Conservation (phyloP, 2,329 filamentous ascomycete genomes). For the Chaetomiaceae sp. region DNA sequence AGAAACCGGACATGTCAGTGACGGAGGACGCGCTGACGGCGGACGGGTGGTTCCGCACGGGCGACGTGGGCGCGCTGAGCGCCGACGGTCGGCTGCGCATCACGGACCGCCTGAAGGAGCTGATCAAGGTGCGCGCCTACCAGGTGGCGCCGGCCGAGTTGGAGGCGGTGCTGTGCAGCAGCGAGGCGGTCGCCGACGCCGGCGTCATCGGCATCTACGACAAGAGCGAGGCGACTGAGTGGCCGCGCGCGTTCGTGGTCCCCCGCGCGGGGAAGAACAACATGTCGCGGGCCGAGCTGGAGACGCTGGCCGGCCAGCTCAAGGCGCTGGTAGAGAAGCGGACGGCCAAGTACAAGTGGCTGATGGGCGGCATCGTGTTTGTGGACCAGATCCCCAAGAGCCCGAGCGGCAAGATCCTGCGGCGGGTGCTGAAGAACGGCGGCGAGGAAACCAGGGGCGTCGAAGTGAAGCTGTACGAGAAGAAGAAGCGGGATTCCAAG, state of each 20-base stretch:
- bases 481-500: constrained; percentile 45
- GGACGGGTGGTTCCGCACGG: constrained; percentile 66
- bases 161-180: constrained; percentile 32
- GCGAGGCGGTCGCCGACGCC: constrained; percentile 38
- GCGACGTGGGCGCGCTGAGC: constrained; percentile 52
- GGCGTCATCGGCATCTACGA: constrained; percentile 52
- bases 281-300: constrained; percentile 29
- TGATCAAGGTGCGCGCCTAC: constrained; percentile 40
- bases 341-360: constrained; percentile 57
- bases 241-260: constrained; percentile 47
- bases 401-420: constrained; percentile 44
- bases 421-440: constrained; percentile 34
- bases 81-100: constrained; percentile 54
- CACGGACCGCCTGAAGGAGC: constrained; percentile 65
- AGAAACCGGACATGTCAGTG: constrained; percentile 31
- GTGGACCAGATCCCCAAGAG: constrained; percentile 64
- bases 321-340: constrained; percentile 51
- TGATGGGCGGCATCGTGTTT: constrained; percentile 63
- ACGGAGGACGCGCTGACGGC: constrained; percentile 34
- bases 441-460: constrained; percentile 28
- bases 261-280: constrained; percentile 20
- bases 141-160: constrained; percentile 40
- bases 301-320: constrained; percentile 47
- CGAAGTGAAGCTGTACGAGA: constrained; percentile 39
- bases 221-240: constrained; percentile 54